Evolutionary conservation across 2,329 filamentous ascomycete genomes (phyloP).

Genomic region (Karstenula rhodostoma): DNA sequence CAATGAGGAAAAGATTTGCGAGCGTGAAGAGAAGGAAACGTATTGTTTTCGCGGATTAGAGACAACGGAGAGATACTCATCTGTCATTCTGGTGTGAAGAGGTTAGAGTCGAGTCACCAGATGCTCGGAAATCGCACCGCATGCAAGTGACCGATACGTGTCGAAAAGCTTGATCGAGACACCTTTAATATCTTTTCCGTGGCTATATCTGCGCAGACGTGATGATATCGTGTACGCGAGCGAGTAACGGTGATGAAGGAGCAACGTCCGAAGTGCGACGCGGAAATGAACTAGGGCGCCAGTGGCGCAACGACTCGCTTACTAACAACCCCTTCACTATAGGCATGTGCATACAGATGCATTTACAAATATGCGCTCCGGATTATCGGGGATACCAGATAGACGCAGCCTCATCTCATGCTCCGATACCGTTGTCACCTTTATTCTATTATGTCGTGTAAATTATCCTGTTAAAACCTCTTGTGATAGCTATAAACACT

Average conservation of each 20-base stretch:
- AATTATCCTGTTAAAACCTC: too few relatives aligned
- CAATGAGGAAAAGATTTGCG: neutral
- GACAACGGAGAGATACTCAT: neutral
- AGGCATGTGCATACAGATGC: neutral
- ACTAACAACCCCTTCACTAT: neutral
- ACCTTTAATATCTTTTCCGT: neutral
- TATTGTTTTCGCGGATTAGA: neutral
- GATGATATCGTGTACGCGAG: neutral
- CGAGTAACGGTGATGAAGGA: slow-evolving; percentile 6
- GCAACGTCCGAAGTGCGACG: slow-evolving; percentile 7
- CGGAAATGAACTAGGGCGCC: slow-evolving; percentile 1
- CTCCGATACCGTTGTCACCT: too few relatives aligned
- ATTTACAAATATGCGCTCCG: too few relatives aligned
- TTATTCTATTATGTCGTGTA: too few relatives aligned
- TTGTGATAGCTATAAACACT: too few relatives aligned
- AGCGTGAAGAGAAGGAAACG: neutral
- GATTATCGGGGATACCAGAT: too few relatives aligned
- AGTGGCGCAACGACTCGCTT: neutral
- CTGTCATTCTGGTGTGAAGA: neutral
- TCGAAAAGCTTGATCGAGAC: neutral
- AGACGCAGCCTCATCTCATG: too few relatives aligned
- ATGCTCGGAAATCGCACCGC: neutral
- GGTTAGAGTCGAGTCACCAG: neutral
- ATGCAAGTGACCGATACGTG: neutral
- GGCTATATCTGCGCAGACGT: neutral